These are phyloP conservation scores for Salix viminalis DNA, from an alignment of 345 rosid genomes.

Conservation along the genomic window DNA sequence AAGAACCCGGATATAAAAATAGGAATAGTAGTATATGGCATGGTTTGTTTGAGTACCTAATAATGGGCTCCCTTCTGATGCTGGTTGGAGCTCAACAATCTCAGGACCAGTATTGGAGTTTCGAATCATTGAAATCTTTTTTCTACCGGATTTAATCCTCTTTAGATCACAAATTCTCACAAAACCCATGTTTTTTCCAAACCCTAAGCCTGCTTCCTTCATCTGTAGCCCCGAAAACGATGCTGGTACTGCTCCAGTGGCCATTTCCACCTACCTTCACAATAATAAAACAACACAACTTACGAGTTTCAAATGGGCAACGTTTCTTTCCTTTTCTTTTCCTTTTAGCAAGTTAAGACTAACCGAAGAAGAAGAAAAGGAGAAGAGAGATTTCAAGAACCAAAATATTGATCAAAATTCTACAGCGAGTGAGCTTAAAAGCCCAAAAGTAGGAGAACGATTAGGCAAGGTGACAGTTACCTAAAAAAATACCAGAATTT, in stretches of 20 bases:
- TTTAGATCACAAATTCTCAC: slow-evolving; percentile 60
- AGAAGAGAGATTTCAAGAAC: not conserved
- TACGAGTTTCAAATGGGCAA: too few species aligned
- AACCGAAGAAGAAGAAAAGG: not conserved
- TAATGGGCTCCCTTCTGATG: slow-evolving; percentile 79
- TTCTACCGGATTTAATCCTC: slow-evolving; percentile 44
- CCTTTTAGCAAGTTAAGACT: not conserved
- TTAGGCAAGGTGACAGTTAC: not conserved
- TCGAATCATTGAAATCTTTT: slow-evolving; percentile 47
- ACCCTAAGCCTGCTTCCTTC: slow-evolving; percentile 55
- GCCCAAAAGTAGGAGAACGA: not conserved
- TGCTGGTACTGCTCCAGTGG: slow-evolving; percentile 67
- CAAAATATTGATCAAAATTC: not conserved
- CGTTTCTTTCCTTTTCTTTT: too few species aligned
- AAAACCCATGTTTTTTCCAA: slow-evolving; percentile 51
- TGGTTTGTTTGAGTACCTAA: slow-evolving; percentile 50
- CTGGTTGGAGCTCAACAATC: slow-evolving; percentile 70
- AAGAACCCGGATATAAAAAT: too few species aligned
- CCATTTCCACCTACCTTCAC: slow-evolving; percentile 40
- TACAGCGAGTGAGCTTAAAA: not conserved
- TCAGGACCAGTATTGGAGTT: slow-evolving; percentile 62
- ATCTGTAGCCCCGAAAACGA: slow-evolving; percentile 61
- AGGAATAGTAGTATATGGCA: not conserved
- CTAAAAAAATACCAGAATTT: not conserved
- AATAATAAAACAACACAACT: not conserved